Evolutionary conservation across 176 grass and related monocot genomes (phyloP).

Genomic region (Zea mays): DNA sequence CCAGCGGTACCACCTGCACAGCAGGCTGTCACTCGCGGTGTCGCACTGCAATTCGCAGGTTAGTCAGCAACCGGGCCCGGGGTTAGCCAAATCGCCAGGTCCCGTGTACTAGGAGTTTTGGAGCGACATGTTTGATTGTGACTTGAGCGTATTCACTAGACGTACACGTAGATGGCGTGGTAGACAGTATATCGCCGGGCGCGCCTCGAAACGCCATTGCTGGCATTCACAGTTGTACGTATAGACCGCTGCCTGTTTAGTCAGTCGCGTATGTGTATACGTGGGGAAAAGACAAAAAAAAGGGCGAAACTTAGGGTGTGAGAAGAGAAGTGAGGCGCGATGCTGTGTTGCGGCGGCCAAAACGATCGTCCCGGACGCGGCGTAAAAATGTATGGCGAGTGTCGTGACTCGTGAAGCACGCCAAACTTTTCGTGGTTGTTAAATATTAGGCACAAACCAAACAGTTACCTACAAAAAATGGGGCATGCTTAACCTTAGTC

Average conservation of each 20-base stretch:
- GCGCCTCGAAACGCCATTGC: conserved; percentile 31
- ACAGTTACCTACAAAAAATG: too few species aligned
- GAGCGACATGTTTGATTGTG: background rate
- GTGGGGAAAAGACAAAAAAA: background rate
- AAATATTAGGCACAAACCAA: too few species aligned
- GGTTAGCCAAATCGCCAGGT: background rate
- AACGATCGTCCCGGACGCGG: too few species aligned
- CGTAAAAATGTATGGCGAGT: too few species aligned
- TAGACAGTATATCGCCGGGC: background rate
- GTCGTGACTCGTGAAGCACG: too few species aligned
- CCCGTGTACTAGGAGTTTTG: background rate
- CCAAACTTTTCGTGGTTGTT: too few species aligned
- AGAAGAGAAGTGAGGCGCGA: too few species aligned
- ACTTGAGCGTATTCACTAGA: background rate
- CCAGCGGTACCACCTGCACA: background rate
- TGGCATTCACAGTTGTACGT: conserved; percentile 20
- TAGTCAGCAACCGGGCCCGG: background rate
- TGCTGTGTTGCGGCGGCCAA: too few species aligned
- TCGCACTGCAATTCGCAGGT: conserved; percentile 16
- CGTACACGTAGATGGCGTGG: background rate
- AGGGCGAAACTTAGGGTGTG: background rate
- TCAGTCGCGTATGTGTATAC: background rate
- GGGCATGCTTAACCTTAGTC: too few species aligned
- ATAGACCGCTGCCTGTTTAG: background rate
- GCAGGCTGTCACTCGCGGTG: background rate